These are phyloP conservation scores for Fraxinus paxiana DNA, from an alignment of 305 asterid species.

Conservation along the genomic window DNA sequence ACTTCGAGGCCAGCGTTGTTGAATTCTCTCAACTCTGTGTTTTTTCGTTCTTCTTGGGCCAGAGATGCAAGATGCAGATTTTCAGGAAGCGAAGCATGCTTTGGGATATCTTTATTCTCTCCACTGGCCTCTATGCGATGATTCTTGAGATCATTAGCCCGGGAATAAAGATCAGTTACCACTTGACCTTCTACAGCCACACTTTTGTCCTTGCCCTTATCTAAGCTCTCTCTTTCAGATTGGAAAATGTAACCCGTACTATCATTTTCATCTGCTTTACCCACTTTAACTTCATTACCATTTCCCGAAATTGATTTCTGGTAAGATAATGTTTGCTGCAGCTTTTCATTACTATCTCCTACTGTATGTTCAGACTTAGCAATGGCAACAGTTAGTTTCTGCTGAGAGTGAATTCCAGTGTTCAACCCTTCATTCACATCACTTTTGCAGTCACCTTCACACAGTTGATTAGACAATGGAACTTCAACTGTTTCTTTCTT, in stretches of 20 bases:
- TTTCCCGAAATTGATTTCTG: conserved; percentile 25
- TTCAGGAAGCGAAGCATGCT: conserved; percentile 17
- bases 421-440: conserved; percentile 30
- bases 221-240: conserved; percentile 29
- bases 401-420: conserved; percentile 17
- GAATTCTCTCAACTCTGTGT: conserved; percentile 27
- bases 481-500: conserved; percentile 27
- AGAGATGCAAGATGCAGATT: conserved; percentile 19
- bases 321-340: conserved; percentile 16
- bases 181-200: conserved; percentile 21
- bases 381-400: conserved; percentile 23
- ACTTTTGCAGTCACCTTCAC: conserved; percentile 24
- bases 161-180: conserved; percentile 24
- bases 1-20: conserved; percentile 23
- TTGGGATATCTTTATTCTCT: conserved; percentile 20
- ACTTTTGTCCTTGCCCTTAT: conserved; percentile 17
- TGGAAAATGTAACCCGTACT: conserved; percentile 12
- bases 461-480: conserved; percentile 14
- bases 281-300: conserved; percentile 23
- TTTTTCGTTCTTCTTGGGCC: conserved; percentile 27
- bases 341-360: conserved; percentile 27
- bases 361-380: conserved; percentile 34
- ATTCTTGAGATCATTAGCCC: conserved; percentile 24
- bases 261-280: conserved; percentile 28
- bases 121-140: conserved; percentile 14